A percentile compares a stretch with the other conserved stretches of the same genome.
These are phyloP conservation scores for Colletotrichum higginsianum DNA, from an alignment of 2,329 filamentous ascomycete species.

Conservation along the genomic window DNA sequence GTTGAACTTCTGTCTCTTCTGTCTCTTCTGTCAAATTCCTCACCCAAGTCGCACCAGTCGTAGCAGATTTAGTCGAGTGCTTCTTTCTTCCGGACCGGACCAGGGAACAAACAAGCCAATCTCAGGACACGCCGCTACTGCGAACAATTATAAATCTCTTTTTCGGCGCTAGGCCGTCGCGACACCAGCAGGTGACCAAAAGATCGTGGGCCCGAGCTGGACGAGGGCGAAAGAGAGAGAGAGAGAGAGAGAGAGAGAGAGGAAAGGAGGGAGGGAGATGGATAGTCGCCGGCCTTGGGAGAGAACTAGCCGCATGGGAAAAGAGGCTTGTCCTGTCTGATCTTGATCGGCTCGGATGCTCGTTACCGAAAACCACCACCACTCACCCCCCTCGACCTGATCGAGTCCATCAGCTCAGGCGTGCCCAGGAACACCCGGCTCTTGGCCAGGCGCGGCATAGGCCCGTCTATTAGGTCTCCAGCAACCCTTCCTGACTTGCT, in stretches of 20 bases:
- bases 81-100: constrained; percentile 16
- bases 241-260: no score
- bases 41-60: neutral
- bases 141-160: constrained; percentile 1
- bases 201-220: constrained; percentile 23
- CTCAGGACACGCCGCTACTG: constrained; percentile 5
- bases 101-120: constrained; percentile 7
- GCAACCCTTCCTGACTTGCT: constrained; percentile 11
- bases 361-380: constrained; percentile 8
- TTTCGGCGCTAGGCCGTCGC: constrained; percentile 12
- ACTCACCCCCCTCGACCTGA: neutral
- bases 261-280: no score
- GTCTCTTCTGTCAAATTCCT: constrained; percentile 24
- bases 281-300: constrained; percentile 2
- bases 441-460: constrained; percentile 21
- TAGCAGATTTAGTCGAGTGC: constrained; percentile 1
- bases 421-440: constrained; percentile 27
- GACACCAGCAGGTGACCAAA: constrained; percentile 3
- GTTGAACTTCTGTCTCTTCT: constrained; percentile 20
- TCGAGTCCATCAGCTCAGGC: constrained; percentile 24
- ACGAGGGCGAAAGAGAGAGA: neutral
- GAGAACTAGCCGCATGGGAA: neutral
- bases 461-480: constrained; percentile 1
- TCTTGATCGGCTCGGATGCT: constrained; percentile 37
- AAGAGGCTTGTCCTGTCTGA: constrained; percentile 33